These are phyloP conservation scores for Fraxinus dipetala DNA, from an alignment of 305 asterid genomes.

Conservation along the genomic window DNA sequence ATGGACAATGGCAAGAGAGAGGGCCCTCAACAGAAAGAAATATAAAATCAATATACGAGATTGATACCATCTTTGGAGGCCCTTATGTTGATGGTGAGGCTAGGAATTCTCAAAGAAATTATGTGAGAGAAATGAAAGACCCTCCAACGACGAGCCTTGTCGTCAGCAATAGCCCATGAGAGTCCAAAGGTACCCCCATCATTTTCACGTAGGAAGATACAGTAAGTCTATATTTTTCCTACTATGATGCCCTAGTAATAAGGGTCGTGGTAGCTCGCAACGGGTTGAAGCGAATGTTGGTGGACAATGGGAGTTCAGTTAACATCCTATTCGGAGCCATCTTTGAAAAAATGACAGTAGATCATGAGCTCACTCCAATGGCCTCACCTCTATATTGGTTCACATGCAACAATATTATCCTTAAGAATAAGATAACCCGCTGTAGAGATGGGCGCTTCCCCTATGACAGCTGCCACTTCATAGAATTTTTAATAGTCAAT, in stretches of 20 bases:
- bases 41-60: neutral
- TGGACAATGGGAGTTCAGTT: neutral
- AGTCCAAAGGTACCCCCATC: neutral
- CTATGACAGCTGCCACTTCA: neutral
- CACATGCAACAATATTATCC: neutral
- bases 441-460: neutral
- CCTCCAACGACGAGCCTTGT: neutral
- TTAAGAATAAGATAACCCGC: neutral
- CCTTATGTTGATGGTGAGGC: neutral
- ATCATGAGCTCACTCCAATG: neutral
- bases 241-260: neutral
- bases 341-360: neutral
- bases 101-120: neutral
- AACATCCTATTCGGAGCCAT: neutral
- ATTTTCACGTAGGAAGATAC: neutral
- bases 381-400: neutral
- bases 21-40: neutral
- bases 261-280: neutral
- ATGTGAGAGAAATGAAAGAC: neutral
- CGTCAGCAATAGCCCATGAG: neutral
- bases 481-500: no score
- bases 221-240: neutral
- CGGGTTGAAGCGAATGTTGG: neutral
- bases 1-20: neutral
- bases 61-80: neutral